These are phyloP conservation scores for Porogramme epimiltina DNA, from an alignment of 1,284 basidiomycete genomes.

Conservation along the genomic window DNA sequence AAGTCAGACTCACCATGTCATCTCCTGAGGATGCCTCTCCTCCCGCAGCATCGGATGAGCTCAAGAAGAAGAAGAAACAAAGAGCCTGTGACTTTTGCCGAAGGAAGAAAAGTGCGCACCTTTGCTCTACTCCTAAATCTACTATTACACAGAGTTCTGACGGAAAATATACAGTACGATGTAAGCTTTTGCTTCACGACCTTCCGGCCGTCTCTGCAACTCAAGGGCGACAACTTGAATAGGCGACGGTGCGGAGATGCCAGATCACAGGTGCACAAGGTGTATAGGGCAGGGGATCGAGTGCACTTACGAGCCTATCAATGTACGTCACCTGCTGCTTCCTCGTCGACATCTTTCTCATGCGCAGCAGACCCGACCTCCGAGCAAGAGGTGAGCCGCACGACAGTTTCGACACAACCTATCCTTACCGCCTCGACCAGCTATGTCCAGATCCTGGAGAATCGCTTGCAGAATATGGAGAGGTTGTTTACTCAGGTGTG, in stretches of 20 bases:
- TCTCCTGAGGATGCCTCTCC: neutral
- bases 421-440: constrained; percentile 31
- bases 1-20: neutral
- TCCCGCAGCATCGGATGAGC: neutral
- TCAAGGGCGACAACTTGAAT: neutral
- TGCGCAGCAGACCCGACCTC: constrained; percentile 67
- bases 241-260: constrained; percentile 47
- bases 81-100: constrained; percentile 76
- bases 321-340: constrained; percentile 44
- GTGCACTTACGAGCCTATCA: constrained; percentile 78
- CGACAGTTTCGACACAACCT: neutral
- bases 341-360: neutral
- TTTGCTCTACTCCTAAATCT: neutral
- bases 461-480: constrained; percentile 73
- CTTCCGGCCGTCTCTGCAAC: neutral
- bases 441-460: constrained; percentile 75
- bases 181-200: constrained; percentile 11
- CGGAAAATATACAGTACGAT: too few relatives aligned
- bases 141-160: too few relatives aligned
- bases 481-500: constrained; percentile 56
- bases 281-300: constrained; percentile 74
- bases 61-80: constrained; percentile 34
- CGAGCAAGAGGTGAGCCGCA: constrained; percentile 77
- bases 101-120: constrained; percentile 66
- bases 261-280: constrained; percentile 74